phyloP scores from a whole-genome alignment of 1,284 basidiomycete species.

The Ceratobasidium theobromae region DNA sequence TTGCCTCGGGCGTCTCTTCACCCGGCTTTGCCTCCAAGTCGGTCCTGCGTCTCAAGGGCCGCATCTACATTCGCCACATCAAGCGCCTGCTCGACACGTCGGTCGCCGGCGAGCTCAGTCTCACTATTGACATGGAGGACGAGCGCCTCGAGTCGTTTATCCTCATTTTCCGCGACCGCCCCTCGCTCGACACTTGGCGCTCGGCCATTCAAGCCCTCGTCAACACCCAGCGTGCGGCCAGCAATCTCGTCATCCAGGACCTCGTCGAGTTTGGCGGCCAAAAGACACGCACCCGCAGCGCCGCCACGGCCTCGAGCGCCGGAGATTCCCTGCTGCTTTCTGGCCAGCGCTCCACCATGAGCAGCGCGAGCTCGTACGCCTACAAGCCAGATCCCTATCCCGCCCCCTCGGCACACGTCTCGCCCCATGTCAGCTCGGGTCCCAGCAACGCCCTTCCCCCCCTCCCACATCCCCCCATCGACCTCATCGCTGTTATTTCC shows the following conservation, averaged over 20 bases:
- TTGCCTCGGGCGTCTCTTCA: slow-evolving; percentile 51
- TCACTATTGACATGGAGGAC: slow-evolving; percentile 95
- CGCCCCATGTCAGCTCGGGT: slow-evolving; percentile 73
- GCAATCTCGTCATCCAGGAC: slow-evolving; percentile 39
- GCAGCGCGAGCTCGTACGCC: no score
- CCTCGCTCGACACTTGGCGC: slow-evolving; percentile 86
- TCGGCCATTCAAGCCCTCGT: slow-evolving; percentile 60
- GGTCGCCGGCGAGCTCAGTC: slow-evolving; percentile 75
- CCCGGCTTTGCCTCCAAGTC: slow-evolving; percentile 57
- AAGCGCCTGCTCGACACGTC: slow-evolving; percentile 79
- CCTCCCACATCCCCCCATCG: slow-evolving; percentile 82
- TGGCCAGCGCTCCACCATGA: slow-evolving; percentile 50
- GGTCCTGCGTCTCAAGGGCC: slow-evolving; percentile 85
- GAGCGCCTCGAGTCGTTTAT: slow-evolving; percentile 91
- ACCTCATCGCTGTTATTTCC: slow-evolving; percentile 89
- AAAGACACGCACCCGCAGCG: background rate
- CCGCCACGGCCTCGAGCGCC: slow-evolving; percentile 42
- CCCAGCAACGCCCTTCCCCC: slow-evolving; percentile 76
- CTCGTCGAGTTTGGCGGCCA: slow-evolving; percentile 32
- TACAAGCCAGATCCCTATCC: no score
- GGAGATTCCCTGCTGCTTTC: slow-evolving; percentile 52
- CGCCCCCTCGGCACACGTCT: slow-evolving; percentile 44
- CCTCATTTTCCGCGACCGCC: slow-evolving; percentile 88
- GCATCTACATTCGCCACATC: slow-evolving; percentile 94
- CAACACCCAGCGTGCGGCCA: slow-evolving; percentile 36